A percentile compares a stretch with the other conserved stretches of the same genome.
Evolutionary conservation across 2,329 filamentous ascomycete species (phyloP).

Genomic region (Aspergillus sp.): DNA sequence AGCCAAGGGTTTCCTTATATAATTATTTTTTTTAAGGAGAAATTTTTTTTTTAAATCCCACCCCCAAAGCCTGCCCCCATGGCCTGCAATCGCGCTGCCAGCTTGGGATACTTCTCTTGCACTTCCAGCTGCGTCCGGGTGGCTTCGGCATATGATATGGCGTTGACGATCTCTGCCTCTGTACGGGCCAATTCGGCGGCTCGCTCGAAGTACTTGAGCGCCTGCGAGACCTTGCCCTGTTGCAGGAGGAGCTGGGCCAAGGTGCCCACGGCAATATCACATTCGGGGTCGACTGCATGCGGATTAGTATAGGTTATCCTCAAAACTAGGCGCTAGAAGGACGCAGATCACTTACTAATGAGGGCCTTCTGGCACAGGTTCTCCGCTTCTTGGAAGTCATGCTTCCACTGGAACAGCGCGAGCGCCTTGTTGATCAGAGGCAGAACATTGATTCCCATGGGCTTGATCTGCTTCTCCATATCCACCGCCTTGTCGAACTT

Average conservation of each 20-base stretch:
- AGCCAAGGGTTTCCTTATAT: neutral
- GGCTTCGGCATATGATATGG: conserved; percentile 91
- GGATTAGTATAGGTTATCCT: conserved; percentile 9
- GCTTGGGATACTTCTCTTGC: conserved; percentile 74
- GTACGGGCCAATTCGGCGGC: conserved; percentile 91
- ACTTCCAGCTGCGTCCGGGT: conserved; percentile 93
- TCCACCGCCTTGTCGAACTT: conserved; percentile 98
- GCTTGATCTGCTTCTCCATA: conserved; percentile 92
- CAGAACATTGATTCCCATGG: conserved; percentile 92
- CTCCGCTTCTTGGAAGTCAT: conserved; percentile 90
- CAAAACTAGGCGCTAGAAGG: neutral
- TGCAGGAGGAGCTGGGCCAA: conserved; percentile 97
- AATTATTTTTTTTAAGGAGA: too few species aligned
- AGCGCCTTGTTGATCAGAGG: conserved; percentile 98
- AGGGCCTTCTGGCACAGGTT: conserved; percentile 94
- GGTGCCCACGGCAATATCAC: conserved; percentile 95
- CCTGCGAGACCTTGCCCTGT: conserved; percentile 93
- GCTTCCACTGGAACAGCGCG: conserved; percentile 96
- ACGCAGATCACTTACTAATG: conserved; percentile 61
- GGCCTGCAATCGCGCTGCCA: conserved; percentile 62
- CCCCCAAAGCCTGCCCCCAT: conserved; percentile 42
- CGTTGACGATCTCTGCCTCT: conserved; percentile 92
- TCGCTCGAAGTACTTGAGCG: conserved; percentile 92
- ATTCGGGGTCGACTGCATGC: conserved; percentile 80
- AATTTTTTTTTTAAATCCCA: neutral